Evolutionary conservation across 1,139 yeast species (phyloP).

Genomic region (Hanseniaspora gamundiae): DNA sequence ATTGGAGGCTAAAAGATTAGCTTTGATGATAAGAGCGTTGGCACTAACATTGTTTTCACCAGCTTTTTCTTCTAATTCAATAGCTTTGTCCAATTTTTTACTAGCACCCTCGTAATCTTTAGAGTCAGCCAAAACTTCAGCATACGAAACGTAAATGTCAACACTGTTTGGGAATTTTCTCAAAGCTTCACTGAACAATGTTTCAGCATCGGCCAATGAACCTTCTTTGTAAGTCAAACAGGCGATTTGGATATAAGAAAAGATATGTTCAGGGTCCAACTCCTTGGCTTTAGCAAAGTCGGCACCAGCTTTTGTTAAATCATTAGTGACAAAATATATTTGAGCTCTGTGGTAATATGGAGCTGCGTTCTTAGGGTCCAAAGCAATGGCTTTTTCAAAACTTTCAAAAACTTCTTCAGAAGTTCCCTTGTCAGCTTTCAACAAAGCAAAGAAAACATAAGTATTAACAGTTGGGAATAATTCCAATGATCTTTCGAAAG

Average conservation of each 20-base stretch:
- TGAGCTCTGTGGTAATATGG: slow-evolving; percentile 93
- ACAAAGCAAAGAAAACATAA: slow-evolving; percentile 71
- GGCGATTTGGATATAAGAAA: slow-evolving; percentile 84
- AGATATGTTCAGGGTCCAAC: slow-evolving; percentile 64
- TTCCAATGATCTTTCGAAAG: slow-evolving; percentile 40
- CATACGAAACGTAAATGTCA: slow-evolving; percentile 90
- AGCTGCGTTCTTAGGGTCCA: slow-evolving; percentile 68
- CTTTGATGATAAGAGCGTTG: slow-evolving; percentile 83
- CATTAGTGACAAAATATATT: slow-evolving; percentile 69
- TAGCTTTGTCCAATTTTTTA: slow-evolving; percentile 79
- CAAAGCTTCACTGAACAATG: slow-evolving; percentile 61
- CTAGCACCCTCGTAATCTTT: slow-evolving; percentile 63
- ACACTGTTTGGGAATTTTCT: slow-evolving; percentile 75
- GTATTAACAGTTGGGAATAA: slow-evolving; percentile 72
- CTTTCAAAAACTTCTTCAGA: slow-evolving; percentile 42
- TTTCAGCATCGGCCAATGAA: slow-evolving; percentile 45
- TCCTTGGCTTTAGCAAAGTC: slow-evolving; percentile 70
- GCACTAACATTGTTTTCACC: slow-evolving; percentile 55
- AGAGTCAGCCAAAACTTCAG: slow-evolving; percentile 82
- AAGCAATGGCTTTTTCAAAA: slow-evolving; percentile 57
- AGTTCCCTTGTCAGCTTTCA: slow-evolving; percentile 65
- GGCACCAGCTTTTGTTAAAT: slow-evolving; percentile 57
- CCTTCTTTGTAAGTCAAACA: slow-evolving; percentile 85
- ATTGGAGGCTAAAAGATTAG: slow-evolving; percentile 56
- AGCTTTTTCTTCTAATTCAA: slow-evolving; percentile 52